Conservation (phyloP, 331 rosid genomes). For the Quercus lobata region DNA sequence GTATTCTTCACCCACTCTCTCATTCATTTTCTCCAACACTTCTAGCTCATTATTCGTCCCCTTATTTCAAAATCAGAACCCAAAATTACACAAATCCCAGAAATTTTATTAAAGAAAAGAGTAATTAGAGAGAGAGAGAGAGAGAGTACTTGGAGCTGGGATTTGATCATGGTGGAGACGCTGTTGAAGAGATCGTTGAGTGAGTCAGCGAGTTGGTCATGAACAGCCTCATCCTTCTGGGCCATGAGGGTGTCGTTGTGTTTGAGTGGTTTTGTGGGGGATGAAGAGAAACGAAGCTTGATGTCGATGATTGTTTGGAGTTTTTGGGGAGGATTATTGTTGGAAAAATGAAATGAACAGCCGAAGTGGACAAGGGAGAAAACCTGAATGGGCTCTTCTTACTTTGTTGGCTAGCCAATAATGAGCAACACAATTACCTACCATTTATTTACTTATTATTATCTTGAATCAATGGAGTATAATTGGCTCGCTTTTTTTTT, state of each 20-base stretch:
- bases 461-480: too few species aligned
- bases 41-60: slow-evolving; percentile 77
- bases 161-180: slow-evolving; percentile 74
- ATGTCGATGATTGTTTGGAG: too few species aligned
- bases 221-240: slow-evolving; percentile 31
- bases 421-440: too few species aligned
- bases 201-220: slow-evolving; percentile 58
- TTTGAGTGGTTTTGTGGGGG: too few species aligned
- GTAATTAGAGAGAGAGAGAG: neutral
- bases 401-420: too few species aligned
- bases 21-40: slow-evolving; percentile 81
- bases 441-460: too few species aligned
- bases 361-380: too few species aligned
- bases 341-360: too few species aligned
- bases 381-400: too few species aligned
- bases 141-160: slow-evolving; percentile 65
- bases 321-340: too few species aligned
- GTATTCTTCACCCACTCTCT: slow-evolving; percentile 74
- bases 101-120: neutral
- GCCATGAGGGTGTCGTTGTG: slow-evolving; percentile 40
- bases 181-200: slow-evolving; percentile 64
- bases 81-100: neutral
- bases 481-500: too few species aligned
- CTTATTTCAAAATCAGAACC: slow-evolving; percentile 15
- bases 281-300: too few species aligned